phyloP scores from a whole-genome alignment of 176 grass and related monocot genomes.

The Oropetium thomaeum region DNA sequence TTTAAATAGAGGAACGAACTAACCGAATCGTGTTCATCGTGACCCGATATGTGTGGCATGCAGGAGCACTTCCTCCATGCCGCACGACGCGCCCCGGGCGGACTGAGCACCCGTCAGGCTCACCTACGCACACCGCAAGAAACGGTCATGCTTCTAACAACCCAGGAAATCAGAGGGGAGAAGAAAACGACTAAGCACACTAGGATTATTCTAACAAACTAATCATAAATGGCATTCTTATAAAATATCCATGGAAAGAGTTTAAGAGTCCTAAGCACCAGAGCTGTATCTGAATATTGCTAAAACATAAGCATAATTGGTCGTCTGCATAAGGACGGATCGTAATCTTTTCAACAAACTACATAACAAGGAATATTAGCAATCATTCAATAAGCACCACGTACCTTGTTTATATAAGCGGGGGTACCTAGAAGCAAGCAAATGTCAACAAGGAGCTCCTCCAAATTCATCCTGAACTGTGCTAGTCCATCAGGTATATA shows the following conservation, averaged over 20 bases:
- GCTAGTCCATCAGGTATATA: constrained; percentile 66
- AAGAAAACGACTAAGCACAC: too few species aligned
- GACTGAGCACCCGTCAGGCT: too few species aligned
- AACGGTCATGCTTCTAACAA: too few species aligned
- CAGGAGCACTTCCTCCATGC: too few species aligned
- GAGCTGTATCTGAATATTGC: not conserved
- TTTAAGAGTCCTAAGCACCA: not conserved
- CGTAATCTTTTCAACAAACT: not conserved
- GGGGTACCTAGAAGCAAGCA: constrained; percentile 75
- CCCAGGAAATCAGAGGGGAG: too few species aligned
- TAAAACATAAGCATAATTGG: constrained; percentile 7
- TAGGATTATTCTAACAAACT: too few species aligned
- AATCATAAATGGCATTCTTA: not conserved
- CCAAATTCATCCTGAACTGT: constrained; percentile 85
- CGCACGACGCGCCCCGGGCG: too few species aligned
- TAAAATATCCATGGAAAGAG: not conserved
- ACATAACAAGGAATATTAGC: not conserved
- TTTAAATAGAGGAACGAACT: too few species aligned
- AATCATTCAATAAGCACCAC: not conserved
- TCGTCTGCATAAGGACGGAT: not conserved
- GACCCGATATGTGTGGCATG: too few species aligned
- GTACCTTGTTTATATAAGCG: constrained; percentile 76
- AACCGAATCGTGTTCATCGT: too few species aligned
- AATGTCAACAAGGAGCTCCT: constrained; percentile 92
- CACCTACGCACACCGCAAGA: too few species aligned